Base-by-base conservation (phyloP, 2,329 filamentous ascomycete genomes). In the Ascomycota sp. region DNA sequence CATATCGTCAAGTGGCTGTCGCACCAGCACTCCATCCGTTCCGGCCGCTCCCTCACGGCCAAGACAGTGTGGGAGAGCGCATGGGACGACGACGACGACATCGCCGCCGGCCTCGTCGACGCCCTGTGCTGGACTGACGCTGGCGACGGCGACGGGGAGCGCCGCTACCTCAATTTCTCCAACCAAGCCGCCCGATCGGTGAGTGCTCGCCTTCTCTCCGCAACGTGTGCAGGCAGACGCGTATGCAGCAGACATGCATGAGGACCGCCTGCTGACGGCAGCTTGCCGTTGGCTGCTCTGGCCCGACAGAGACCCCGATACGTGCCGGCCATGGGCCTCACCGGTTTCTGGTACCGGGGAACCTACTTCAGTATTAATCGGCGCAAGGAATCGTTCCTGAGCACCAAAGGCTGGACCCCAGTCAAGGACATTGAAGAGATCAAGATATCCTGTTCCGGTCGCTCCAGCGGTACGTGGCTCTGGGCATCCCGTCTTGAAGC, bases 1-100 rank as follows among this genome's bases (percentile, higher is more conserved):
- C 64, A 73, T 34, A 43, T 75, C 33, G 69, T 73, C 55, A 59
- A 62, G 34, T 75, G 64, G 55, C 56, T 73, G 7, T 62, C 64
- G 0, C 47, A 58, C 29, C 63, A 72, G 43, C 61, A 62, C 8
- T 55, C 53, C 16, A 59, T 68, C 38, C 55, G 55, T 26, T 59
- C 59, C 32, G 67, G 65, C 28, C 58, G 64, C 10, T 58, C 57
- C 6, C 50, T 72, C 11, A 63, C 60, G 39, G 68, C 66, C 6
- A 64, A 72, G 45, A 72, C 67, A 1, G 56, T 58, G 2, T 59
- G 57, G 34, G 62, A 58, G 42, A 64, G 57, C 12, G 63, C 64
- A 0, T 72, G 68, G 67, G 67, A 68, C 30, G 63, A 64, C 31
- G 62, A 56, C 30, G 52, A 70, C 35, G 58, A 61, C 25, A 16